A percentile compares a stretch with the other conserved stretches of the same genome.
These are phyloP conservation scores for Emmonsiellopsis sp. DNA, from an alignment of 2,329 filamentous ascomycete genomes.

Conservation along the genomic window DNA sequence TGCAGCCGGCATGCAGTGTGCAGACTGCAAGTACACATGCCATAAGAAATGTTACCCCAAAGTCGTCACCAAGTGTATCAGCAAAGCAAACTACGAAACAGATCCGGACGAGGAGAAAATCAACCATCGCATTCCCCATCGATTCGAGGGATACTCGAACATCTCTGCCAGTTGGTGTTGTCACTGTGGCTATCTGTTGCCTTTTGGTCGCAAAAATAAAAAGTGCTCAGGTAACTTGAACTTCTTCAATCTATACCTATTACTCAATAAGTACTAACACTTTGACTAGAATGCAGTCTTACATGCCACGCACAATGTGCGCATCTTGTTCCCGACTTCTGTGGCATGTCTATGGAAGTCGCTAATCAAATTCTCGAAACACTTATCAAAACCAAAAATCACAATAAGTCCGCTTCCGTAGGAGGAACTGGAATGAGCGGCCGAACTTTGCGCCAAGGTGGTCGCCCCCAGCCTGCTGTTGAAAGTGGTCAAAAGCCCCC, in stretches of 20 bases:
- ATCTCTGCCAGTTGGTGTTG: slow-evolving; percentile 99
- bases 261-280: slow-evolving; percentile 8
- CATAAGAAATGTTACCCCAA: slow-evolving; percentile 95
- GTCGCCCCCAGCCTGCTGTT: slow-evolving; percentile 34
- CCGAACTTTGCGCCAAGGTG: slow-evolving; percentile 54
- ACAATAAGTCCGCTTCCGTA: slow-evolving; percentile 48
- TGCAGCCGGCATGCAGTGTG: slow-evolving; percentile 96
- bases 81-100: slow-evolving; percentile 96
- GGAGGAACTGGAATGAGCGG: slow-evolving; percentile 49
- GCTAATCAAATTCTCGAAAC: slow-evolving; percentile 89
- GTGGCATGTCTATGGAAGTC: slow-evolving; percentile 96
- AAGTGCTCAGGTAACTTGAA: slow-evolving; percentile 67
- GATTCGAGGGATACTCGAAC: slow-evolving; percentile 93
- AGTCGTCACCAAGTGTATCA: slow-evolving; percentile 98
- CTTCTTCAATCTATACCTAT: neutral
- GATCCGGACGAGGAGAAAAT: slow-evolving; percentile 99
- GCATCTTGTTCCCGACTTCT: slow-evolving; percentile 96
- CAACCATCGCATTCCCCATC: slow-evolving; percentile 97
- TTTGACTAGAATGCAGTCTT: slow-evolving; percentile 66
- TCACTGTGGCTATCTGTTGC: slow-evolving; percentile 92
- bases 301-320: slow-evolving; percentile 87
- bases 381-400: slow-evolving; percentile 69
- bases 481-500: slow-evolving; percentile 27
- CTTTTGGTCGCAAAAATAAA: slow-evolving; percentile 89
- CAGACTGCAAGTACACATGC: slow-evolving; percentile 99